phyloP scores from a whole-genome alignment of 169 alveolate species.

The Eimeria necatrix region DNA sequence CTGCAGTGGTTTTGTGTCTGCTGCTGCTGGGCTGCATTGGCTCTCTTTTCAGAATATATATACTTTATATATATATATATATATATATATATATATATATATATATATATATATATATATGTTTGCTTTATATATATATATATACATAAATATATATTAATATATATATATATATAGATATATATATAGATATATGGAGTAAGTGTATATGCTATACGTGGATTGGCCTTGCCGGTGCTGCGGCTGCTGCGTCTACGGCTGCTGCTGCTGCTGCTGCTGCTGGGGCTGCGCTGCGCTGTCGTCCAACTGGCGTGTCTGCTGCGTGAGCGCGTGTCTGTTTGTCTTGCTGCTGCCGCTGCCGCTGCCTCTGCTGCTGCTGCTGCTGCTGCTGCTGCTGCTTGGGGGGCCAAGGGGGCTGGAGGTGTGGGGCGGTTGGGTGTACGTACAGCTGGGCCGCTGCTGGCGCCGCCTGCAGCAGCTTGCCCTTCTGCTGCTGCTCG shows the following conservation, averaged over 20 bases:
- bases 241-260: too few relatives aligned
- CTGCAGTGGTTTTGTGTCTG: not conserved
- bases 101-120: not conserved
- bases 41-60: too few relatives aligned
- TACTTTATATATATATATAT: not conserved
- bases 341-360: not conserved
- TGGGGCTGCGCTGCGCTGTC: too few relatives aligned
- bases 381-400: not conserved
- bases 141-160: not conserved
- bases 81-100: not conserved
- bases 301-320: not conserved
- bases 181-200: not conserved
- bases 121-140: not conserved
- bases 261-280: not conserved
- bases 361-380: not conserved
- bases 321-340: not conserved
- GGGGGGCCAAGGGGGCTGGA: not conserved
- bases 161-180: not conserved
- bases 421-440: slow-evolving; percentile 1
- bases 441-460: not conserved
- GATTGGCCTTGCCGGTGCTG: too few relatives aligned
- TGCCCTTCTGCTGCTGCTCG: not conserved
- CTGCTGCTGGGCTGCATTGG: not conserved
- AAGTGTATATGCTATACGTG: too few relatives aligned
- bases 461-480: not conserved